Evolutionary conservation across 441 rosid genomes (phyloP).

Genomic region (Biscutella laevigata): DNA sequence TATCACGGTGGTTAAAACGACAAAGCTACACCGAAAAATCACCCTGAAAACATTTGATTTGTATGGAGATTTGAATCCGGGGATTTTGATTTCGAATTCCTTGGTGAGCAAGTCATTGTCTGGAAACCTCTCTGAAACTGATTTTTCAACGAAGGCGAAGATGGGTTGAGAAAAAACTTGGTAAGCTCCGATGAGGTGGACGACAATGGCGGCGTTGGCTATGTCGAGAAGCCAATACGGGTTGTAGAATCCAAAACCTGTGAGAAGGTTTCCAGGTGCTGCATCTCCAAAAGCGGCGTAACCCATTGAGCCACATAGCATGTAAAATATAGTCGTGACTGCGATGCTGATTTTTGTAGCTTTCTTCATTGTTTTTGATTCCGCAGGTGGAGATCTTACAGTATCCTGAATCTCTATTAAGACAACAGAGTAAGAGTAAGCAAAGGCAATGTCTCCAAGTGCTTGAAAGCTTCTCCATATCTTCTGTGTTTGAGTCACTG

Average conservation of each 20-base stretch:
- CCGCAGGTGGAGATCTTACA: constrained; percentile 51
- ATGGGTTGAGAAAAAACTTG: constrained; percentile 45
- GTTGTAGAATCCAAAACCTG: constrained; percentile 49
- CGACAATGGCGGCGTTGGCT: constrained; percentile 45
- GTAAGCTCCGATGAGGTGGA: constrained; percentile 47
- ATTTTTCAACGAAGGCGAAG: constrained; percentile 62
- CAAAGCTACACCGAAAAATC: constrained; percentile 66
- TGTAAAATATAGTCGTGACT: constrained; percentile 41
- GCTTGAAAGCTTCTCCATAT: constrained; percentile 57
- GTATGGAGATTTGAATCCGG: constrained; percentile 33
- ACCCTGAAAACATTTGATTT: constrained; percentile 60
- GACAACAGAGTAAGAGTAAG: constrained; percentile 51
- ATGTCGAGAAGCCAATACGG: constrained; percentile 54
- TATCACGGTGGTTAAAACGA: constrained; percentile 49
- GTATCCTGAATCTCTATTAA: constrained; percentile 65
- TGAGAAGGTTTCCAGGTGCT: constrained; percentile 49
- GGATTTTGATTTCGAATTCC: constrained; percentile 46
- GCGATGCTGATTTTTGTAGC: constrained; percentile 41
- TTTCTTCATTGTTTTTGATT: constrained; percentile 54
- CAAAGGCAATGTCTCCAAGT: constrained; percentile 59
- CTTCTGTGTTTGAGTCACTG: constrained; percentile 43
- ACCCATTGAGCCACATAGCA: constrained; percentile 56
- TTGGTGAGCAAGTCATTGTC: constrained; percentile 47
- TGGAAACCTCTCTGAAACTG: constrained; percentile 36
- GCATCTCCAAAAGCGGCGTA: constrained; percentile 57